A percentile compares a stretch with the other conserved stretches of the same genome.
Evolutionary conservation across 345 rosid species (phyloP).

Genomic region (Bretschneidera sinensis): DNA sequence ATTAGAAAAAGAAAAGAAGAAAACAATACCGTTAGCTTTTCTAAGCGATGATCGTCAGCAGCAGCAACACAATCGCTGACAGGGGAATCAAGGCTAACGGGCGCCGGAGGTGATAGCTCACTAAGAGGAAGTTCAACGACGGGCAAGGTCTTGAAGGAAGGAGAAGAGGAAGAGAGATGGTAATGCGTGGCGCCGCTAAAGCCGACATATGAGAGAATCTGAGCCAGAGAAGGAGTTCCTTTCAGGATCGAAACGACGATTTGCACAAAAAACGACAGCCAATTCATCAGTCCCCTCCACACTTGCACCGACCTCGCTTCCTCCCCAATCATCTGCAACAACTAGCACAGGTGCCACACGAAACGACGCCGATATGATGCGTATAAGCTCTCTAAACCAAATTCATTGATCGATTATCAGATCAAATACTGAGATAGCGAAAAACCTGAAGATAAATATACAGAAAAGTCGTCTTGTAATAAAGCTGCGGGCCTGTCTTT

Average conservation of each 20-base stretch:
- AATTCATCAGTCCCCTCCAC: slow-evolving; percentile 31
- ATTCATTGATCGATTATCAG: background rate
- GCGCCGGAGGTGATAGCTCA: slow-evolving; percentile 5
- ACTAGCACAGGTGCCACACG: background rate
- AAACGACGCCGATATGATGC: too few relatives aligned
- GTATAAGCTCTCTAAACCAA: too few relatives aligned
- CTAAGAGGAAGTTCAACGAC: slow-evolving; percentile 31
- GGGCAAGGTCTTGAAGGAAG: slow-evolving; percentile 33
- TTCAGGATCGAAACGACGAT: slow-evolving; percentile 31
- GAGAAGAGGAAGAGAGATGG: slow-evolving; percentile 1
- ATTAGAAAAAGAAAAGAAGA: background rate
- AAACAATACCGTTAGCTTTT: slow-evolving; percentile 31
- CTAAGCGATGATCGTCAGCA: background rate
- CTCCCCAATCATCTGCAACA: background rate
- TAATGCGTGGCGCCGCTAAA: background rate
- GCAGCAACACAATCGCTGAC: background rate
- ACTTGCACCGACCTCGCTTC: slow-evolving; percentile 21
- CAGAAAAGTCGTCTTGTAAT: too few relatives aligned
- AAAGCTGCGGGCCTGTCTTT: too few relatives aligned
- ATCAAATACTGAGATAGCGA: too few relatives aligned
- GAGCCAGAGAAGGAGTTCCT: slow-evolving; percentile 32
- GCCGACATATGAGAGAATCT: slow-evolving; percentile 12
- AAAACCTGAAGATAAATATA: too few relatives aligned
- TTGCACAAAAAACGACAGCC: slow-evolving; percentile 27
- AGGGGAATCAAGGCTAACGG: slow-evolving; percentile 3